A percentile compares a stretch with the other conserved stretches of the same genome.
These are phyloP conservation scores for Melampsora americana DNA, from an alignment of 1,284 basidiomycete species.

Conservation along the genomic window DNA sequence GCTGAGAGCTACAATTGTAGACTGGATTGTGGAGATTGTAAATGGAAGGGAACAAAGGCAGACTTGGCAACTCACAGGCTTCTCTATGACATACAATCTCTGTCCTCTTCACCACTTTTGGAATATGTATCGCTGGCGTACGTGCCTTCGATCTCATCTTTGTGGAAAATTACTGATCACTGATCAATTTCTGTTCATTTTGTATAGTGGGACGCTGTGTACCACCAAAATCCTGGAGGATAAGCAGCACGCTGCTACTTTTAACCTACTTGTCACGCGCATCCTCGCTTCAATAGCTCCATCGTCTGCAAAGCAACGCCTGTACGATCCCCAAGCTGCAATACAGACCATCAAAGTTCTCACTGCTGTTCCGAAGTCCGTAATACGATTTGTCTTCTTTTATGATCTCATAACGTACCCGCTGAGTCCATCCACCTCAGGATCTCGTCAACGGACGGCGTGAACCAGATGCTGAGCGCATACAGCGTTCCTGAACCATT, in stretches of 20 bases:
- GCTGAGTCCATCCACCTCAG: neutral
- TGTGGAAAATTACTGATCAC: neutral
- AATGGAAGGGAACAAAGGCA: neutral
- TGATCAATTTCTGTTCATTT: neutral
- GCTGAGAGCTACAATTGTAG: neutral
- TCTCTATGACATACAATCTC: neutral
- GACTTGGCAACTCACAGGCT: neutral
- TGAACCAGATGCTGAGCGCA: neutral
- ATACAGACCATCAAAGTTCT: slow-evolving; percentile 1
- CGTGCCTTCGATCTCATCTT: neutral
- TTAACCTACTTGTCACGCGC: neutral
- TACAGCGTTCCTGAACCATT: slow-evolving; percentile 3
- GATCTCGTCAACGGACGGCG: neutral
- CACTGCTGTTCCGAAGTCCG: neutral
- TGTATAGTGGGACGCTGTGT: neutral
- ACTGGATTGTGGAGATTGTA: neutral
- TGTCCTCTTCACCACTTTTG: neutral
- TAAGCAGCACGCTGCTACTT: neutral
- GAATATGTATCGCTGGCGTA: neutral
- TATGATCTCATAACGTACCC: neutral
- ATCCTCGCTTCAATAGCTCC: neutral
- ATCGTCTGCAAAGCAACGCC: neutral
- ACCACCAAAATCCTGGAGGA: neutral
- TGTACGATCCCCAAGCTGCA: neutral
- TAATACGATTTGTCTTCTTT: neutral